Base-by-base conservation (phyloP, 306 rosid species). In the Acacia melanoxylon region DNA sequence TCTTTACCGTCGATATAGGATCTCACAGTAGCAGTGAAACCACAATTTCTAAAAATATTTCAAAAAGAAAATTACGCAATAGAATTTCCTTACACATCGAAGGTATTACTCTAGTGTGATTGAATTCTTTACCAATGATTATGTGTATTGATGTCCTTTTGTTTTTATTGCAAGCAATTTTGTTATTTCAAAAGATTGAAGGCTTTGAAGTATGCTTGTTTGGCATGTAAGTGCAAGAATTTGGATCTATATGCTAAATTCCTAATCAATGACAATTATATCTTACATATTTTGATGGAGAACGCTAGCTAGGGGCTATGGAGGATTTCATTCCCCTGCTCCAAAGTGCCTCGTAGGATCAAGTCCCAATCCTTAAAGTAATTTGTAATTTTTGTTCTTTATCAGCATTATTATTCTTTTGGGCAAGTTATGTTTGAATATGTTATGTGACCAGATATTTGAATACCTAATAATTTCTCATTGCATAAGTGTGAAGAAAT, bases 151-250 rank as follows among this genome's bases (percentile, higher is more conserved):
- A 76, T 66, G 76, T 51, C 41, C 46, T 44, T 85, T 4, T 40
- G 46, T 75, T 76, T 72, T 71, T 61, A 41, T 61, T 79, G 78
- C 87, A 96, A 98, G 99, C 92, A 51, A 27, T 96, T 72, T 86
- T 96, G 74, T 83, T 96, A 89, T 96, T 96, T 89, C 99, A 96
- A 87, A 95, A 91, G 91, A 95, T 95, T 75, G 98, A 91, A 87
- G 98, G 98, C 20, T 97, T 95, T 33, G 99, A 96, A 87, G 97
- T 96, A 66, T 96, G 98, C 89, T 88, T 96, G 45, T 96, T 96
- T 74, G 98, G 99, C 92, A 93, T 96, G 98, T 96, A 93, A 63
- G 98, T 96, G 72, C 99, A 96, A 89, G 98, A 96, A 86, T 29
- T 29, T 29, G 31, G 31, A 29, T 29, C 2, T 29, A 2, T 1